A percentile compares a stretch with the other conserved stretches of the same genome.
Conservation (phyloP, 2,329 filamentous ascomycete species). For the Zopfia rhizophila region DNA sequence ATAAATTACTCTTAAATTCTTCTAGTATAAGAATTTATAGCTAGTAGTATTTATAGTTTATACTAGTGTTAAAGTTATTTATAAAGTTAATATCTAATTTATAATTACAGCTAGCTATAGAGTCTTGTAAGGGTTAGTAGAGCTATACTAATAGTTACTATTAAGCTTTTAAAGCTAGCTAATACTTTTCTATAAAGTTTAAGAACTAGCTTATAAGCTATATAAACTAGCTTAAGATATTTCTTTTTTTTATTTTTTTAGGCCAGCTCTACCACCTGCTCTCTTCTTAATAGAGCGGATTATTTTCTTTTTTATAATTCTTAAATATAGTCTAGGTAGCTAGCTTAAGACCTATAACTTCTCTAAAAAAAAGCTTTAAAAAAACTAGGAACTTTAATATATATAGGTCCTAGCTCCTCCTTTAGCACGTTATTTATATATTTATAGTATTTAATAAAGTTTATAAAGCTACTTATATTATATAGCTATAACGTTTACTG, state of each 20-base stretch:
- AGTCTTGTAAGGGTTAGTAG: conserved; percentile 32
- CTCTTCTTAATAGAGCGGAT: conserved; percentile 29
- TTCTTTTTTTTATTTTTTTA: conserved; percentile 27
- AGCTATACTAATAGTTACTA: conserved; percentile 29
- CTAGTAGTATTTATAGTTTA: conserved; percentile 43
- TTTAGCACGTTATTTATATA: too few species aligned
- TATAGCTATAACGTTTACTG: too few species aligned
- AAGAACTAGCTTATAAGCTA: conserved; percentile 26
- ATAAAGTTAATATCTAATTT: conserved; percentile 38
- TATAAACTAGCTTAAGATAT: conserved; percentile 35
- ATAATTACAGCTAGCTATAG: conserved; percentile 31
- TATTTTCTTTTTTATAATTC: conserved; percentile 31
- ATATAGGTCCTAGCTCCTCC: too few species aligned
- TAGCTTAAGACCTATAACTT: conserved; percentile 21
- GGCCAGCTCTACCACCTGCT: conserved; percentile 33
- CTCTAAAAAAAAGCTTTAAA: conserved; percentile 32
- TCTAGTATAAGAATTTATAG: conserved; percentile 58
- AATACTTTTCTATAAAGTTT: conserved; percentile 26
- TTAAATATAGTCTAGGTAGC: conserved; percentile 29
- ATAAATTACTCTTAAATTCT: conserved; percentile 61
- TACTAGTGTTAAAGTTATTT: conserved; percentile 28
- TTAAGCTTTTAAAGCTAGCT: conserved; percentile 16
- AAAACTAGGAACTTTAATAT: conserved; percentile 34
- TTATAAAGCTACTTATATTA: too few species aligned
- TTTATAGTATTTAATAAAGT: too few species aligned